phyloP scores from a whole-genome alignment of 2,329 filamentous ascomycete species.

The Talaromyces funiculosus region DNA sequence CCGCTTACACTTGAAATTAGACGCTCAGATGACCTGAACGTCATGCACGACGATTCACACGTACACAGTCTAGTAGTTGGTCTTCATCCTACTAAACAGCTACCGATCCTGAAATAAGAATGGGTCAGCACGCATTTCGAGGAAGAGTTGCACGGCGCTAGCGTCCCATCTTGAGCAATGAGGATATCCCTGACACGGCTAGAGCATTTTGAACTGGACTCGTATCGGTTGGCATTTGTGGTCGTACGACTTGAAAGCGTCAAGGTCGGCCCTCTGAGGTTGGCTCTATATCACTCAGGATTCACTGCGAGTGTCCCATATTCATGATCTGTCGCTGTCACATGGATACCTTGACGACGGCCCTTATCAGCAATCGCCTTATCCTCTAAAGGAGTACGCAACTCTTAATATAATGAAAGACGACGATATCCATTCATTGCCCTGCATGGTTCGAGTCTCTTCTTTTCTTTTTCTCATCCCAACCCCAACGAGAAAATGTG shows the following conservation, averaged over 20 bases:
- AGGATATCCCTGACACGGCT: background rate
- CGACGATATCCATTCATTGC: background rate
- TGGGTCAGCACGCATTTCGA: background rate
- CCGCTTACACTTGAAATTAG: conserved; percentile 4
- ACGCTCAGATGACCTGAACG: conserved; percentile 13
- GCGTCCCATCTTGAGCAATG: background rate
- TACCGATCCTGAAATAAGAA: conserved; percentile 1
- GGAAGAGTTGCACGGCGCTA: background rate
- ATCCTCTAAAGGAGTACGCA: background rate
- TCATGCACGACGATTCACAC: conserved; percentile 12
- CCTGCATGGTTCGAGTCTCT: background rate
- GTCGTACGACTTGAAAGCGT: background rate
- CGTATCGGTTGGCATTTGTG: background rate
- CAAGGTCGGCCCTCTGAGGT: background rate
- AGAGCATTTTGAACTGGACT: background rate
- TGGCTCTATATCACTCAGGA: background rate
- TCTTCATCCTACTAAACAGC: conserved; percentile 1
- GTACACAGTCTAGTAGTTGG: background rate
- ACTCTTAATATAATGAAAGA: background rate
- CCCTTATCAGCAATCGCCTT: background rate
- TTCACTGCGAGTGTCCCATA: background rate
- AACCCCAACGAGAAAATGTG: background rate
- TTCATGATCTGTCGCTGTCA: background rate
- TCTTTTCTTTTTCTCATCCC: background rate
- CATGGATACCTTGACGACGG: background rate